Base-by-base conservation (phyloP, 441 rosid genomes). In the Adansonia gregorii region DNA sequence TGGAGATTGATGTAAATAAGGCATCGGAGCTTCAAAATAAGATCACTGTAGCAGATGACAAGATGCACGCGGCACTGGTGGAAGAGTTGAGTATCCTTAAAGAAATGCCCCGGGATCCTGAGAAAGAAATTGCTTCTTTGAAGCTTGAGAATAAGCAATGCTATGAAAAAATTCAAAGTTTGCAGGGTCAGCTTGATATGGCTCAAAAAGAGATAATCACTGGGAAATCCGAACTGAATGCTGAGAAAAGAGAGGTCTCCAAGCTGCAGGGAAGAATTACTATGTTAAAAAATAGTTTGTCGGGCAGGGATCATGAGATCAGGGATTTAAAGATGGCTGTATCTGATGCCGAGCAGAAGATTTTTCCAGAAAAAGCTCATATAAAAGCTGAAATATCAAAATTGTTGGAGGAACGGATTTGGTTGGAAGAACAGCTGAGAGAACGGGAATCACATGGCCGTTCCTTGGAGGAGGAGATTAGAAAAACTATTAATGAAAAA, bases 341-440 rank as follows among this genome's bases (percentile, higher is more conserved):
- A 22, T 94, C 98, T 8, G 98, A 94, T 67, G 94, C 97, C n/a
- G 97, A 95, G 85, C 75, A 89, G 87, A 94, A 91, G 84, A 90
- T 94, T 63, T 91, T 87, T 52, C 92, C 94, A 0, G 99, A 93
- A 78, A 96, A 96, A 61, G 78, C 78, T 41, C 61, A 65, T 15
- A 75, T 75, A 12, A 65, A 65, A 72, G 89, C 90, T 49, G 94
- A 94, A 81, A 92, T 91, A 80, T 82, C 88, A 4, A 92, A 84
- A 80, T 76, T 91, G 72, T 61, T 86, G 59, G 94, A 88, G 71
- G 94, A 88, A 67, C 83, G 74, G 60, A 80, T 60, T 3, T 43
- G 39, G 46, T 78, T 90, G 66, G 83, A 76, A 77, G 89, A 89
- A 56, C 87, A 90, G 78, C 72, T 91, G 4, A 87, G 91, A 80